Base-by-base conservation (phyloP, 75 land plant species). In the Isoetes taiwanensis region DNA sequence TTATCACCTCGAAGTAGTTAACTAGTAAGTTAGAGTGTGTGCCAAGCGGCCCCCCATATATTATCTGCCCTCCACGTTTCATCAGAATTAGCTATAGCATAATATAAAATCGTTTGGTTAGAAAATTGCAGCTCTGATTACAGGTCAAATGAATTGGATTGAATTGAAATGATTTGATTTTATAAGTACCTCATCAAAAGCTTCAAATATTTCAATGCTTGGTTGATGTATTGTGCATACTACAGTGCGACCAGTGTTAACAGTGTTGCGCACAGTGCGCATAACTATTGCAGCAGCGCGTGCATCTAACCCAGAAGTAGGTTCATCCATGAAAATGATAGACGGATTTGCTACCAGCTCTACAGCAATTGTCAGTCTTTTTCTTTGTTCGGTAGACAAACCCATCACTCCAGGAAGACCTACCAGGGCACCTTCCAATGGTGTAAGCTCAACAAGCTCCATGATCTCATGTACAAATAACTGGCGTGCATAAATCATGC, bases 321-420 rank as follows among this genome's bases (percentile, higher is more conserved):
- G 50, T 23, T 46, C 50, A 23, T 46, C 50, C 50, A 46, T 46
- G 50, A 46, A 46, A 19, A 46, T 46, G 25, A 46, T 46, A 6
- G 50, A 46, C 6, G 50, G 50, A 46, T 46, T 46, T 46, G 50
- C 50, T 19, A 46, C 50, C 8, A 46, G 50, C 16, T 46, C 50
- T 23, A 46, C 50, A 4, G 50, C 50, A 8, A 46, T 46, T 46
- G 50, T 46, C 50, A 46, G 19, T 46, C 50, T 5, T 16, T 46
- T 46, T n/a, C 50, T 5, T 23, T 46, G 50, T 23, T 46, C 50
- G 19, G 50, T 46, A 6, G 50, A 46, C 16, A 46, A 23, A 6
- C 50, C 50, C 16, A 19, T 23, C 16, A 46, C 50, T 8, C 50
- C 50, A 46, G 50, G 50, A n/a, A 46, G 6, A 6, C 50, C 50